phyloP scores from a whole-genome alignment of 2,329 filamentous ascomycete genomes.

The Fusarium brevicatenulatum region DNA sequence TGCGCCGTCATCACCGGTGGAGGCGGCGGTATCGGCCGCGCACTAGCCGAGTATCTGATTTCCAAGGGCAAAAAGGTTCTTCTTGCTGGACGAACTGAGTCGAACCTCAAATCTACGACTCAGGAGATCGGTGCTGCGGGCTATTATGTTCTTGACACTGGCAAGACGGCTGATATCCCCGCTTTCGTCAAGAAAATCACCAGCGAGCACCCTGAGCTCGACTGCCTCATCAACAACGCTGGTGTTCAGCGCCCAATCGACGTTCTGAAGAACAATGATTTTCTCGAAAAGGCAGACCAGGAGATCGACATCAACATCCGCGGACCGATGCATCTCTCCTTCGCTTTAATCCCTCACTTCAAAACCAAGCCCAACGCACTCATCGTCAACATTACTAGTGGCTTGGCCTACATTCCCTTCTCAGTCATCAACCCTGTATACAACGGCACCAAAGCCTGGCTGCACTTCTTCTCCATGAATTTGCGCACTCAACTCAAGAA shows the following conservation, averaged over 20 bases:
- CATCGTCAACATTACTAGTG: conserved; percentile 65
- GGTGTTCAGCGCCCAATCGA: conserved; percentile 66
- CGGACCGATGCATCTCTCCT: conserved; percentile 65
- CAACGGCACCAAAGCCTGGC: conserved; percentile 68
- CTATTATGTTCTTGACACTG: conserved; percentile 65
- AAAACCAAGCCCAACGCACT: conserved; percentile 52
- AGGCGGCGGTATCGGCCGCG: conserved; percentile 62
- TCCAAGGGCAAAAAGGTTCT: conserved; percentile 60
- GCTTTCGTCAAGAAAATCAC: conserved; percentile 57
- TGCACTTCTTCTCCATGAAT: conserved; percentile 67
- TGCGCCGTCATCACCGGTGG: conserved; percentile 62
- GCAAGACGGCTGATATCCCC: conserved; percentile 55
- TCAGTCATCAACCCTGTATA: conserved; percentile 67
- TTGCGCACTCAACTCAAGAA: conserved; percentile 60
- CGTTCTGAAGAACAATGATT: conserved; percentile 53
- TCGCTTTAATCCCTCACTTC: conserved; percentile 61
- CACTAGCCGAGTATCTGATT: conserved; percentile 58
- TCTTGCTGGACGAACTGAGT: conserved; percentile 64
- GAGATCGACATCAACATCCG: conserved; percentile 69
- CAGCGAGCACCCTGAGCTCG: conserved; percentile 58
- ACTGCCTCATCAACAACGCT: conserved; percentile 69
- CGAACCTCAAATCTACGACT: conserved; percentile 58
- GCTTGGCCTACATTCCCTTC: conserved; percentile 63
- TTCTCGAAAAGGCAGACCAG: conserved; percentile 62
- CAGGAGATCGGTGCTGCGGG: conserved; percentile 56